These are phyloP conservation scores for sunflower (Helianthus annuus) DNA, from an alignment of 129 eudicot genomes.

Conservation along the genomic window DNA sequence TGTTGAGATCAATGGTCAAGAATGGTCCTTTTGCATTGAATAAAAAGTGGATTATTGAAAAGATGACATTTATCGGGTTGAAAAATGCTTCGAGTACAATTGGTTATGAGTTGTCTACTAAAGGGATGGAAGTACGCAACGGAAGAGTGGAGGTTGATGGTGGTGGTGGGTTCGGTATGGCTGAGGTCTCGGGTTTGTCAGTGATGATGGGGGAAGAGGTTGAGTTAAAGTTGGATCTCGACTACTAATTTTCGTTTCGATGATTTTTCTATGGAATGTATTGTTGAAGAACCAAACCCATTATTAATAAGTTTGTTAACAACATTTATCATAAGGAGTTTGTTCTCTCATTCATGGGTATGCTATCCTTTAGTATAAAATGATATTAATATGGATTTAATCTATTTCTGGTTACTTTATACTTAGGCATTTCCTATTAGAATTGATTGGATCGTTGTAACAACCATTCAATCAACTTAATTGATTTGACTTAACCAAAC, in stretches of 20 bases:
- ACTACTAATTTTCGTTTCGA: background rate
- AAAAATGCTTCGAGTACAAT: slow-evolving; percentile 21
- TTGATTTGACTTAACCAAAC: too few relatives aligned
- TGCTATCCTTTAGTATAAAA: too few relatives aligned
- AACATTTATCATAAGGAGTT: too few relatives aligned
- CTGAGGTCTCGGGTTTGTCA: slow-evolving; percentile 44
- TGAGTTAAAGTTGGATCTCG: slow-evolving; percentile 27
- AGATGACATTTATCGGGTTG: slow-evolving; percentile 66
- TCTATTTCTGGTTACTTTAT: too few relatives aligned
- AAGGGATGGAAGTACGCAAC: background rate
- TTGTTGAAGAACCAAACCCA: too few relatives aligned
- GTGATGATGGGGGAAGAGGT: slow-evolving; percentile 56
- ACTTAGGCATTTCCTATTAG: too few relatives aligned
- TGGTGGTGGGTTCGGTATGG: slow-evolving; percentile 36
- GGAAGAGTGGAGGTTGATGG: slow-evolving; percentile 20
- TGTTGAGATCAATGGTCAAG: slow-evolving; percentile 50
- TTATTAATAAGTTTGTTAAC: too few relatives aligned
- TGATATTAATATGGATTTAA: too few relatives aligned
- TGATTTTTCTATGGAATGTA: too few relatives aligned
- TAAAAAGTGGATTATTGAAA: slow-evolving; percentile 58
- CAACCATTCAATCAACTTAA: too few relatives aligned
- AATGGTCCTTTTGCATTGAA: slow-evolving; percentile 55
- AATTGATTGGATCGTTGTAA: too few relatives aligned
- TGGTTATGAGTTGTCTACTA: slow-evolving; percentile 7
- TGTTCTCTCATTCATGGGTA: too few relatives aligned